Base-by-base conservation (phyloP, 352 stramenopile species). In the Phytophthora crassamura region DNA sequence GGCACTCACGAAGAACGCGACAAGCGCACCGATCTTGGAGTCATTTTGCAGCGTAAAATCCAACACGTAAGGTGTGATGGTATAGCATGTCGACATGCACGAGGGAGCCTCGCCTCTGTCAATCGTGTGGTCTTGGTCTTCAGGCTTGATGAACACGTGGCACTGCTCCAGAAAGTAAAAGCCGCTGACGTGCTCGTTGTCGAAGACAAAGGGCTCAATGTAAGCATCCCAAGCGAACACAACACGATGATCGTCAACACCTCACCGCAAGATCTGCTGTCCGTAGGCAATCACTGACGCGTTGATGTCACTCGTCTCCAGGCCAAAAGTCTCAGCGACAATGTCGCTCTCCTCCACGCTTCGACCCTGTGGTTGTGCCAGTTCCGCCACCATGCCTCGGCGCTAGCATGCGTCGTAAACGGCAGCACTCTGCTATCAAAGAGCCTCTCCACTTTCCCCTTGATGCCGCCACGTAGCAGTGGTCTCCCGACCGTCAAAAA, bases 221-320 rank as follows among this genome's bases (percentile, higher is more conserved):
- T 73, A 75, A 6, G 77, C 65, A n/a, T 64, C 71, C 77, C 77
- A 89, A n/a, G 84, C 75, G 45, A 89, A 73, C 42, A 89, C 68
- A 6, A 78, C 59, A 16, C 77, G 77, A 38, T 80, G 65, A 14
- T 72, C 41, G 35, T 85, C 77, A 2, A 78, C 61, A 60, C 77
- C 76, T 11, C 77, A 70, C 5, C 77, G 68, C 28, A 84, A 47
- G 50, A 89, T 68, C 47, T 87, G 75, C 61, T 83, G 69, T 11
- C 77, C 67, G 15, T 73, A 69, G 46, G 82, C 82, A 25, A 70
- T 56, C 10, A 64, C 74, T 16, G 64, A 59, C 8, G 64, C 84
- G 48, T 22, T 75, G 38, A 35, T 36, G 18, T 62, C 74, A 9
- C 63, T 49, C 30, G 84, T 59, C 61, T 89, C 77, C n/a, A 87